A percentile compares a stretch with the other conserved stretches of the same genome.
Conservation (phyloP, 78 protist genomes). For the Mastigamoeba balamuthi region DNA sequence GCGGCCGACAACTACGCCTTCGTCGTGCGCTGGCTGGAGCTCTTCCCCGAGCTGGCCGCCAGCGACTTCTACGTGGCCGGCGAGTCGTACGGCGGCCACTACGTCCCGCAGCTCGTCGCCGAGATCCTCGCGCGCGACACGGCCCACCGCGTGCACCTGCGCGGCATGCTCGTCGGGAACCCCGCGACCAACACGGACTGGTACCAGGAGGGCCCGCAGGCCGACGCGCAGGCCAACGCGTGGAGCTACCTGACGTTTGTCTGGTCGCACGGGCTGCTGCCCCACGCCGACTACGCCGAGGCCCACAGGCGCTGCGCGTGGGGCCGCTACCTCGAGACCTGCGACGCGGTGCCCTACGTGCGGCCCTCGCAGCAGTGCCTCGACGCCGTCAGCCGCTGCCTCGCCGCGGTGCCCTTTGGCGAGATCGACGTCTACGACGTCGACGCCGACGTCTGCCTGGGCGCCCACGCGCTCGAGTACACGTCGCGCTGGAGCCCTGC, state of each 20-base stretch:
- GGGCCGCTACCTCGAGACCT: background rate
- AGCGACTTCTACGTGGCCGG: conserved; percentile 35
- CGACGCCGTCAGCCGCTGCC: background rate
- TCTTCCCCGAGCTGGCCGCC: conserved; percentile 10
- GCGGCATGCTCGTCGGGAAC: background rate
- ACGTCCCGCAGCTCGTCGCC: background rate
- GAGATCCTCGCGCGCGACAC: background rate
- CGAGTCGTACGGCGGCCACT: conserved; percentile 47
- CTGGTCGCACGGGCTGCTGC: background rate
- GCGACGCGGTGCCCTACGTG: background rate
- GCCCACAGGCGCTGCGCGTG: background rate
- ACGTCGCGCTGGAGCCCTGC: background rate
- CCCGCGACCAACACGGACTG: background rate
- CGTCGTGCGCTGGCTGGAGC: conserved; percentile 13
- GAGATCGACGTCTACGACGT: background rate
- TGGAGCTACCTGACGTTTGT: background rate
- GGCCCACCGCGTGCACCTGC: background rate
- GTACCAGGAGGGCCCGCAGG: background rate
- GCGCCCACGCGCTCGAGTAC: background rate
- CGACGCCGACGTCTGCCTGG: background rate
- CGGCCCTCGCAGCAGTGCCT: background rate
- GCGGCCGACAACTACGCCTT: conserved; percentile 6
- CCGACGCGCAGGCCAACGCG: background rate
- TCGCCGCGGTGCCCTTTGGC: too few species aligned
- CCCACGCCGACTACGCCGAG: background rate